Evolutionary conservation across 106 monocot genomes (phyloP), one percentile per base, ranked within the genome.

Genomic region (Allium fistulosum): DNA sequence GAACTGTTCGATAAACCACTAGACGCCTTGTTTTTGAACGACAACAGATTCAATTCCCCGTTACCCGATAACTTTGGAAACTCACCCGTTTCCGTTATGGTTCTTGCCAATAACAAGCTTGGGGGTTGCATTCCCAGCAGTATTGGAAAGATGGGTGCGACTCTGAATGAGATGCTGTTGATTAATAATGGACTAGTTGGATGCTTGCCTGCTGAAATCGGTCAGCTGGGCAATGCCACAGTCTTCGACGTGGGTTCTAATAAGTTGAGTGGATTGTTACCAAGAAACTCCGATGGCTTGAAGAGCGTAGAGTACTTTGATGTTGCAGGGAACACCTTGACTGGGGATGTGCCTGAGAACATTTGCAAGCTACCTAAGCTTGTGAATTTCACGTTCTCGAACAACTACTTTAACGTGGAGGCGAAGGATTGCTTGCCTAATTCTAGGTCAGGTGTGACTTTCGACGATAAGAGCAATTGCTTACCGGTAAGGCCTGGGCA

Each of bases 31-130:
- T 74, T 74, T 49, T 16, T 66, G 58, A 74, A 74, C 74, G 48
- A 74, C 74, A 74, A 74, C 57, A 55, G 74, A 49, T 66, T 74
- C 74, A 28, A 8, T 15, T 74, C 66, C 0, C 48, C 47, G 9
- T 11, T 74, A 7, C 66, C 74, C 1, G 66, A 74, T 8, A 74
- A 74, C 8, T 18, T 66, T 8, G 74, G 66, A 53, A 58, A 74
- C 58, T 74, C 74, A 17, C 16, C 65, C 11, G 65, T 18, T n/a
- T 74, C 74, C 16, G 74, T 74, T 27, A n/a, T 66, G 47, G 66
- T 74, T 14, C 66, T 74, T 6, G 74, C 74, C 58, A 74, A 74
- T 66, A 74, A 74, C 74, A 10, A 50, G 49, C 48, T 74, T 1
- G 49, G 57, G 8, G 74, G 74, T n/a, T 74, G 74, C 65, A 74